Percentiles rank a stretch among this genome's conserved stretches.
Evolutionary conservation across 2,329 filamentous ascomycete species (phyloP).

Genomic region (Diaporthe sp.): DNA sequence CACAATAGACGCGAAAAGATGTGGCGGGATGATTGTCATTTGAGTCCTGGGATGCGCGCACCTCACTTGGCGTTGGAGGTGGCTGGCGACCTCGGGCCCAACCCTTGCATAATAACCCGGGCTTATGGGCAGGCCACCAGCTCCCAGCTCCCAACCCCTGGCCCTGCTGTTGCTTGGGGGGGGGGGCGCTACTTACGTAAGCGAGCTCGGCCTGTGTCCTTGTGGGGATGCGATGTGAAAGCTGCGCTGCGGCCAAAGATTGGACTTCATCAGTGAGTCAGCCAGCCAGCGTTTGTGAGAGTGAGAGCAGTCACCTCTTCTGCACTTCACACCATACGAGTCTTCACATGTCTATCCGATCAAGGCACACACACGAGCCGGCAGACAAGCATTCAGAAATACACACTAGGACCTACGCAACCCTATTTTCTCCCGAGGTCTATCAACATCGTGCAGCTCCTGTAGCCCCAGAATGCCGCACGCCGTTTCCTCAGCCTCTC

Average conservation of each 20-base stretch:
- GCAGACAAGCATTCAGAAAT: not conserved
- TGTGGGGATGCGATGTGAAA: not conserved
- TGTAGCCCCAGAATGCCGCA: slow-evolving; percentile 73
- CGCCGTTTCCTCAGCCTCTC: slow-evolving; percentile 78
- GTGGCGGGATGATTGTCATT: slow-evolving; percentile 28
- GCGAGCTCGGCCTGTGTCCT: not conserved
- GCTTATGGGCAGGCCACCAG: not conserved
- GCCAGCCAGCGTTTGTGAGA: slow-evolving; percentile 13
- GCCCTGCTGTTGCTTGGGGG: not conserved
- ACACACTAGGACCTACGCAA: not conserved
- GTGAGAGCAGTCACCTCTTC: not conserved
- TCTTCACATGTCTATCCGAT: not conserved
- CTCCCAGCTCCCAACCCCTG: not conserved
- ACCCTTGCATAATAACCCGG: slow-evolving; percentile 9
- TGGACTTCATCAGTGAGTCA: slow-evolving; percentile 35
- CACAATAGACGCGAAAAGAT: slow-evolving; percentile 16
- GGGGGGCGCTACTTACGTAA: slow-evolving; percentile 19
- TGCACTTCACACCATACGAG: not conserved
- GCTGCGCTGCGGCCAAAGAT: slow-evolving; percentile 13
- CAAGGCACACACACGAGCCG: not conserved
- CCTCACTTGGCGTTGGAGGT: slow-evolving; percentile 21
- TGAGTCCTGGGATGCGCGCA: slow-evolving; percentile 15
- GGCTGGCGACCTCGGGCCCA: slow-evolving; percentile 24
- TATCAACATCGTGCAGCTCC: not conserved
- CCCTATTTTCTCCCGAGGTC: not conserved